A percentile compares a stretch with the other conserved stretches of the same genome.
Conservation (phyloP, 2,329 filamentous ascomycete species). For the Ascochyta lentis region DNA sequence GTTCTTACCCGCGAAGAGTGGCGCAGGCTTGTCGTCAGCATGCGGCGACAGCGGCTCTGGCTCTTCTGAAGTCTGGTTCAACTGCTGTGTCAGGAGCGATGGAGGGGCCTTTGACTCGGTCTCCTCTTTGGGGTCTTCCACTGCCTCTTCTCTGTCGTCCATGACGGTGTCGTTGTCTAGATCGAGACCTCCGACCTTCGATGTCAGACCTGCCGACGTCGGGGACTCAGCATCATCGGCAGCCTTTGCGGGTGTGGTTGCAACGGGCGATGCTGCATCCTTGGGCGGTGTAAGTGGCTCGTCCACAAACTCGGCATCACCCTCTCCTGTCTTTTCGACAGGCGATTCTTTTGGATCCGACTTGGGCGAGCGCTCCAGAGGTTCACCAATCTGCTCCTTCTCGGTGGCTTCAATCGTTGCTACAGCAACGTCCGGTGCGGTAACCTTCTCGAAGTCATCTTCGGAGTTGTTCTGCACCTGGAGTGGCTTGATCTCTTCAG, state of each 20-base stretch:
- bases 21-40: slow-evolving; percentile 72
- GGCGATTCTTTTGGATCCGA: slow-evolving; percentile 41
- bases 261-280: slow-evolving; percentile 27
- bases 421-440: slow-evolving; percentile 70
- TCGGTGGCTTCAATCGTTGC: slow-evolving; percentile 68
- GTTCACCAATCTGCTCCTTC: slow-evolving; percentile 45
- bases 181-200: slow-evolving; percentile 63
- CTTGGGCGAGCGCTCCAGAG: slow-evolving; percentile 54
- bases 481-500: slow-evolving; percentile 72
- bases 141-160: slow-evolving; percentile 38
- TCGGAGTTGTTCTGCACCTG: slow-evolving; percentile 84
- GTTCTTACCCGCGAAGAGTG: slow-evolving; percentile 62
- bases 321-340: slow-evolving; percentile 30
- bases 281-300: slow-evolving; percentile 71
- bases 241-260: slow-evolving; percentile 29
- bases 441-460: slow-evolving; percentile 93
- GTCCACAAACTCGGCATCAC: slow-evolving; percentile 76
- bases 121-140: slow-evolving; percentile 28
- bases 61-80: slow-evolving; percentile 40
- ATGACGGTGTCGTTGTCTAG: slow-evolving; percentile 66
- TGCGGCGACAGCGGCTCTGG: slow-evolving; percentile 57
- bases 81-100: slow-evolving; percentile 53
- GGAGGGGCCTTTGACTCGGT: slow-evolving; percentile 41
- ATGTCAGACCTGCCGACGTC: slow-evolving; percentile 61
- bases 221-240: slow-evolving; percentile 52